Evolutionary conservation across 768 basidiomycete genomes (phyloP).

Genomic region (Lanmaoa pseudosensibilis): DNA sequence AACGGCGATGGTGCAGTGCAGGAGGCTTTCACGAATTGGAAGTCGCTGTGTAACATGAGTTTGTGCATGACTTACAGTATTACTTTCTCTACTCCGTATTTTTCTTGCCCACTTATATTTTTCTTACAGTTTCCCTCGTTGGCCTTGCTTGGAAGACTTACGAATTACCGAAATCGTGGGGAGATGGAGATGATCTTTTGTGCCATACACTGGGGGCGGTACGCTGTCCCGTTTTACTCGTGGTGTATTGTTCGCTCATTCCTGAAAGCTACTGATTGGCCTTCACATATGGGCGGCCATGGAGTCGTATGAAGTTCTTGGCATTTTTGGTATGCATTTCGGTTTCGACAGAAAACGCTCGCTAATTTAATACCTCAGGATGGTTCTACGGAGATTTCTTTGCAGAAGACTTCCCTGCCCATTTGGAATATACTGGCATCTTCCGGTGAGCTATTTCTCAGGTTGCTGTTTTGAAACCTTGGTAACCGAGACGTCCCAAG

Average conservation of each 20-base stretch:
- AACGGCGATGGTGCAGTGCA: constrained; percentile 75
- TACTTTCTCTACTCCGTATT: constrained; percentile 1
- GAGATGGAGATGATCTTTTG: constrained; percentile 80
- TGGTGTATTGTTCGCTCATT: constrained; percentile 6
- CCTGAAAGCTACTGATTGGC: constrained; percentile 70
- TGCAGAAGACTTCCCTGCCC: constrained; percentile 88
- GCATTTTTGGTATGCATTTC: constrained; percentile 72
- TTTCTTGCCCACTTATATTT: not conserved
- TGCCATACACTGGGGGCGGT: constrained; percentile 88
- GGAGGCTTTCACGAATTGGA: constrained; percentile 97
- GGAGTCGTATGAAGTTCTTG: constrained; percentile 91
- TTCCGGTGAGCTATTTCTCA: constrained; percentile 61
- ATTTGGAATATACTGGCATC: constrained; percentile 94
- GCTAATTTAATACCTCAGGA: constrained; percentile 44
- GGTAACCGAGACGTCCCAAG: constrained; percentile 36
- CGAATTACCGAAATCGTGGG: constrained; percentile 78
- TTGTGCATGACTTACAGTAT: constrained; percentile 93
- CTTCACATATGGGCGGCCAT: constrained; percentile 90
- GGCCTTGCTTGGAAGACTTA: constrained; percentile 92
- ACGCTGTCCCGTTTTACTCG: constrained; percentile 32
- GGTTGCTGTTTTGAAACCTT: not conserved
- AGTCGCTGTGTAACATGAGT: constrained; percentile 86
- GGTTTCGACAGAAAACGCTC: not conserved
- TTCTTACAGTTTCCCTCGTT: constrained; percentile 69
- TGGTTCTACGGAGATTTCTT: constrained; percentile 99